Base-by-base conservation (phyloP, 31 red algal genomes). In the Asparagopsis taxiformis region DNA sequence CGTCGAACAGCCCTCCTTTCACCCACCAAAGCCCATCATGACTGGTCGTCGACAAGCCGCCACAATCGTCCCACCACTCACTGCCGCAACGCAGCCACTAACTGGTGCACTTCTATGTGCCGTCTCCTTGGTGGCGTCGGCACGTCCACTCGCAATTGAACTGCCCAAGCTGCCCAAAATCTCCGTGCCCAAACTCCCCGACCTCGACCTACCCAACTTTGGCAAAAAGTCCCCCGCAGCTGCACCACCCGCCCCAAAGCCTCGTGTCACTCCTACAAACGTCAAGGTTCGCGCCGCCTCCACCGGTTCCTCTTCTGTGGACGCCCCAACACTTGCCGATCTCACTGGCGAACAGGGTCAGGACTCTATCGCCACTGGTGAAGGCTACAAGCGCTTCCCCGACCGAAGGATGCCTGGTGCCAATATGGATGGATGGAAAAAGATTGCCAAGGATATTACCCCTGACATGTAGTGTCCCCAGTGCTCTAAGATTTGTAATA, bases 151-250 rank as follows among this genome's bases (percentile, higher is more conserved):
- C 37, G 65, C 33, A 22, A 72, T 88, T 36, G 54, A 85, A 46
- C 28, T 85, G 20, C 80, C 80, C 55, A 75, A 88, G 43, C 26
- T 88, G 31, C 82, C 82, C 4, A 82, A 82, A 53, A 68, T 80
- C 32, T 51, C 65, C 30, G 26, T 85, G 57, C 80, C 80, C 4
- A 75, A 76, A 28, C 59, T 87, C 4, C 80, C 80, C 25, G 67
- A 88, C 65, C 60, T 76, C 9, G 66, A 79, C 72, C 73, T 88
- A 8, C 84, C 84, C 54, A 62, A 63, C 66, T 77, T 72, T 20
- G 84, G 84, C 22, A 88, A 88, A 55, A 82, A 53, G 50, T 26
- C 29, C 13, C 22, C 5, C 17, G 55, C 51, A 8, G 31, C 50
- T 33, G 26, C 28, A 3, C 33, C 52, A n/a, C 32, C 51, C 52